These are phyloP conservation scores for Apophysomyces elegans DNA, from an alignment of 371 early-diverging fungal species.

Conservation along the genomic window DNA sequence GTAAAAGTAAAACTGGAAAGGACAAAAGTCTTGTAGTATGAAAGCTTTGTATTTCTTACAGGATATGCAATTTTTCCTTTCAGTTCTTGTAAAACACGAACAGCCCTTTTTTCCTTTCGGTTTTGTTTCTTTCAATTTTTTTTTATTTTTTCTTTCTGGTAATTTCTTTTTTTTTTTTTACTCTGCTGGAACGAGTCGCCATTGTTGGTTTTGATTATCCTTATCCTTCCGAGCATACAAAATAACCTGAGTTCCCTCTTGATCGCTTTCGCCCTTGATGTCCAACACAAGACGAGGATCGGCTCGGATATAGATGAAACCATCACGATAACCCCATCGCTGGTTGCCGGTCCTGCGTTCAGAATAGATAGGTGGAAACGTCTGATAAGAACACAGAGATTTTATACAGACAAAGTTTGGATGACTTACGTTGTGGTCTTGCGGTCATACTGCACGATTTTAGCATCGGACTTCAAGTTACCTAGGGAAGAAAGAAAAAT, in stretches of 20 bases:
- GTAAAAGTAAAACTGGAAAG: too few relatives aligned
- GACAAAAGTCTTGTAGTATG: too few relatives aligned
- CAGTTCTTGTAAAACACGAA: too few relatives aligned
- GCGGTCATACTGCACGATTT: conserved; percentile 41
- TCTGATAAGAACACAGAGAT: too few relatives aligned
- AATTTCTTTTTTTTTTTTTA: not conserved
- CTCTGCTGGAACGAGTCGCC: conserved; percentile 29
- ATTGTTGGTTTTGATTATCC: conserved; percentile 44
- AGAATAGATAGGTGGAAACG: not conserved
- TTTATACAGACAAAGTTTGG: too few relatives aligned
- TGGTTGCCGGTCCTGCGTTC: conserved; percentile 44
- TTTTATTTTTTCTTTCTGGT: not conserved
- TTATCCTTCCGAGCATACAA: conserved; percentile 42
- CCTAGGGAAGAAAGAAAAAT: conserved; percentile 21
- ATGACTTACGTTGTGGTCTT: conserved; percentile 41
- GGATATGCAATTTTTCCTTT: too few relatives aligned
- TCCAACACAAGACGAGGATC: conserved; percentile 50
- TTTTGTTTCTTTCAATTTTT: too few relatives aligned
- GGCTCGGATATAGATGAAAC: conserved; percentile 44
- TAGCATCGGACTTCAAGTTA: conserved; percentile 34
- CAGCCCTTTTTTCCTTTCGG: too few relatives aligned
- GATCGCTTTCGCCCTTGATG: conserved; percentile 37
- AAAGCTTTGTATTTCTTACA: too few relatives aligned
- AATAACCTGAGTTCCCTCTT: conserved; percentile 43
- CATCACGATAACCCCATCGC: conserved; percentile 49